Conservation (phyloP, 1,284 basidiomycete genomes). For the Peniophora sp. region DNA sequence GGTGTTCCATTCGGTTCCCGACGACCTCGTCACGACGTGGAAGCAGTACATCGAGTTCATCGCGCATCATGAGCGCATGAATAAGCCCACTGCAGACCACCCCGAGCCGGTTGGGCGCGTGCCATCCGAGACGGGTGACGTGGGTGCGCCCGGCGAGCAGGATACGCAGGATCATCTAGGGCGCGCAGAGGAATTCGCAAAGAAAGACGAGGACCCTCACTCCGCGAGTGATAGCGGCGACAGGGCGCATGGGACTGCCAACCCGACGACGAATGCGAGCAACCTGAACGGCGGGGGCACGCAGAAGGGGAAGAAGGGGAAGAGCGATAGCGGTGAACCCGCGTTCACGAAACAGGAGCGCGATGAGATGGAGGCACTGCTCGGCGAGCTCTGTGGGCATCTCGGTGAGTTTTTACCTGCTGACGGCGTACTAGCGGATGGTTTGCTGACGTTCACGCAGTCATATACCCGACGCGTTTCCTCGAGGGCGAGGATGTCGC, state of each 20-base stretch:
- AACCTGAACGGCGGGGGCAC: constrained; percentile 5
- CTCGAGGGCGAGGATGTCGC: constrained; percentile 80
- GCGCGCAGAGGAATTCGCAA: constrained; percentile 11
- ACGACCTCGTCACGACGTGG: constrained; percentile 89
- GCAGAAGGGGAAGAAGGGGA: constrained; percentile 34
- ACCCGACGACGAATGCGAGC: too few relatives aligned
- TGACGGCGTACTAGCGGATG: neutral
- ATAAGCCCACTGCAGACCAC: constrained; percentile 30
- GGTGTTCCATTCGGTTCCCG: constrained; percentile 88
- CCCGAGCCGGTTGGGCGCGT: constrained; percentile 38
- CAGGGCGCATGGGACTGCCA: neutral
- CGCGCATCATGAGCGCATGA: constrained; percentile 68
- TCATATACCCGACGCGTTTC: constrained; percentile 77
- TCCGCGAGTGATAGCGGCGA: neutral
- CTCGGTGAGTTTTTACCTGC: constrained; percentile 48
- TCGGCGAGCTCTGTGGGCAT: constrained; percentile 75
- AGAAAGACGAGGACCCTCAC: constrained; percentile 7
- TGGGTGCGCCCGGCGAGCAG: constrained; percentile 23
- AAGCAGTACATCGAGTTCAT: constrained; percentile 89
- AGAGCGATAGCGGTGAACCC: constrained; percentile 37
- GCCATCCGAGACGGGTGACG: constrained; percentile 52
- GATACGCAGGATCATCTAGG: constrained; percentile 14
- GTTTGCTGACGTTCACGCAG: constrained; percentile 28
- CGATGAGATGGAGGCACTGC: constrained; percentile 81
- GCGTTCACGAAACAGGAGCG: constrained; percentile 78